Evolutionary conservation across 1,139 yeast genomes (phyloP).

Genomic region (Yarrowia galli): DNA sequence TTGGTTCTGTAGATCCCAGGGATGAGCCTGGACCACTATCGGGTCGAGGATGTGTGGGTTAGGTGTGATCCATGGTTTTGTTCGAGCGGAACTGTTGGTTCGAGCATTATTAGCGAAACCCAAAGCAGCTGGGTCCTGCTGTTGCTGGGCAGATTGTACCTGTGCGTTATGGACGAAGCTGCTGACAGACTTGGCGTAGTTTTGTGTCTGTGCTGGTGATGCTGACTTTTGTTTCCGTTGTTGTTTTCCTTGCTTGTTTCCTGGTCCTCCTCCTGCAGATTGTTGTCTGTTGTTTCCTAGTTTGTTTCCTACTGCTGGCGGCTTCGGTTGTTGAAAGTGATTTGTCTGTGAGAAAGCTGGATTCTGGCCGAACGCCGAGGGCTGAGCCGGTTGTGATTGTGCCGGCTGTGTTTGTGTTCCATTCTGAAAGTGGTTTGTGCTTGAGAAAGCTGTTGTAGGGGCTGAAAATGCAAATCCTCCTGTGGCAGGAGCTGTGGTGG

Average conservation of each 20-base stretch:
- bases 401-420: background rate
- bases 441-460: constrained; percentile 11
- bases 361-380: background rate
- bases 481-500: background rate
- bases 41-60: constrained; percentile 33
- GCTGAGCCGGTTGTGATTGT: background rate
- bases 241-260: background rate
- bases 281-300: background rate
- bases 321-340: constrained; percentile 7
- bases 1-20: constrained; percentile 68
- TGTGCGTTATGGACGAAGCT: background rate
- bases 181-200: background rate
- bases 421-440: constrained; percentile 8
- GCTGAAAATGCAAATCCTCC: constrained; percentile 27
- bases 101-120: background rate
- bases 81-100: background rate
- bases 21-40: constrained; percentile 43
- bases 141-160: background rate
- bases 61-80: constrained; percentile 3
- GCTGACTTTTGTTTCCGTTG: background rate
- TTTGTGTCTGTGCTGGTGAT: background rate
- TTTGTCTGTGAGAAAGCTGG: background rate
- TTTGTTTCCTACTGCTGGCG: constrained; percentile 1
- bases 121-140: background rate
- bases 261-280: background rate